phyloP scores from a whole-genome alignment of 805 yeast genomes.

The Yarrowia sp. region DNA sequence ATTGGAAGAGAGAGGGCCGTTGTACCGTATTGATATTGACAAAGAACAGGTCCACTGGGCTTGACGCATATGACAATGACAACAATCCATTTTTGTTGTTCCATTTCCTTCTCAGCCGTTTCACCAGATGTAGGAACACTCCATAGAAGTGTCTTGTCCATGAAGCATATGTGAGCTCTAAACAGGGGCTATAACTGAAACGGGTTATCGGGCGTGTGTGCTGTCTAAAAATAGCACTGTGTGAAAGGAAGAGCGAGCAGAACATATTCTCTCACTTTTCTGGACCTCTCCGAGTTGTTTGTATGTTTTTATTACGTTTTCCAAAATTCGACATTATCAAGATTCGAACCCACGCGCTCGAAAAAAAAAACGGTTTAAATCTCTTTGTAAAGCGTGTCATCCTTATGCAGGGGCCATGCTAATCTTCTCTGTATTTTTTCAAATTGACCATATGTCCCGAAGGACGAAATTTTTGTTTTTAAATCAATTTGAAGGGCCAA shows the following conservation, averaged over 20 bases:
- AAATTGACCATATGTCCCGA: slow-evolving; percentile 98
- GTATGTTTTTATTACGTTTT: too few species aligned
- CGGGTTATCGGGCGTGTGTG: neutral
- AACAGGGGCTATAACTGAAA: neutral
- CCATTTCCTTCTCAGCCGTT: too few species aligned
- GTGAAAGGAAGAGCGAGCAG: too few species aligned
- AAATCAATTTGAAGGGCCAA: slow-evolving; percentile 6
- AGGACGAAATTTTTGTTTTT: slow-evolving; percentile 51
- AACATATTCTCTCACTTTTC: too few species aligned
- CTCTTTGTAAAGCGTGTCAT: slow-evolving; percentile 99
- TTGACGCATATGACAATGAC: neutral
- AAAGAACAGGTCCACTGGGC: neutral
- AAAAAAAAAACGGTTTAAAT: slow-evolving; percentile 83
- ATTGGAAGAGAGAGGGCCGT: neutral
- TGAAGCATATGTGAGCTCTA: neutral
- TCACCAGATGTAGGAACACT: neutral
- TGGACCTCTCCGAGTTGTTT: too few species aligned
- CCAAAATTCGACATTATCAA: neutral
- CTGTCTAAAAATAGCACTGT: too few species aligned
- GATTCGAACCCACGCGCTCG: slow-evolving; percentile 27
- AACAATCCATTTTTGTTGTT: too few species aligned
- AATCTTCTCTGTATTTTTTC: slow-evolving; percentile 99
- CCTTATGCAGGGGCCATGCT: slow-evolving; percentile 99
- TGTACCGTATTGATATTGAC: neutral
- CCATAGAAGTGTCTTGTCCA: neutral